A percentile compares a stretch with the other conserved stretches of the same genome.
Evolutionary conservation across 768 basidiomycete genomes (phyloP).

Genomic region (Rhodotorula babjevae): DNA sequence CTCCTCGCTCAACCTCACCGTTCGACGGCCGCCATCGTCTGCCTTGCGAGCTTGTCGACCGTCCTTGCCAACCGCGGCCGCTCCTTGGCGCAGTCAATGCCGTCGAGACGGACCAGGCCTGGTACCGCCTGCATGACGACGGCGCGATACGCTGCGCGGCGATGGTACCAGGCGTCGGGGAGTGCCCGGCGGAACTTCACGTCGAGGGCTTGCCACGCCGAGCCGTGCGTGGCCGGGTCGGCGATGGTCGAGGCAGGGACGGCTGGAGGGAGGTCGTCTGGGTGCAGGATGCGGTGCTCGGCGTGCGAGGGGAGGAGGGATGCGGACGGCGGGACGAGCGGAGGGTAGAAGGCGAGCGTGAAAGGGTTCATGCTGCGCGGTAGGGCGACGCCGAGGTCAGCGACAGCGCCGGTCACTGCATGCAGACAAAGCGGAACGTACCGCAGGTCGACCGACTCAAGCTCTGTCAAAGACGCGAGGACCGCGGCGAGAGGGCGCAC

Average conservation of each 20-base stretch:
- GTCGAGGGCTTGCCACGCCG: constrained; percentile 70
- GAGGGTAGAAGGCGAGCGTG: constrained; percentile 92
- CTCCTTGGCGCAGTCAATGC: constrained; percentile 72
- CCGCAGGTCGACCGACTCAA: constrained; percentile 91
- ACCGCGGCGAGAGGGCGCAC: constrained; percentile 69
- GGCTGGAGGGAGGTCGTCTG: constrained; percentile 4
- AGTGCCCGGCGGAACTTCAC: constrained; percentile 79
- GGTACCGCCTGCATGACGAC: constrained; percentile 73
- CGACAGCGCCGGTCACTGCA: too few species aligned
- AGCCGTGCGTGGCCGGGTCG: not conserved
- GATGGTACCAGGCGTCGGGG: constrained; percentile 80
- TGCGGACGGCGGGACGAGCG: constrained; percentile 50
- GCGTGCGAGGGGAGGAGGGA: constrained; percentile 12
- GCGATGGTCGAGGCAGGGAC: not conserved
- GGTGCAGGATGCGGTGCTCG: constrained; percentile 29
- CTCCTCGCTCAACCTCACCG: too few species aligned
- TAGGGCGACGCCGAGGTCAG: not conserved
- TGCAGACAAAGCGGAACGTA: constrained; percentile 40
- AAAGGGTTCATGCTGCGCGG: constrained; percentile 80
- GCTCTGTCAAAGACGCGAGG: constrained; percentile 65
- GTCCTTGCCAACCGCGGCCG: constrained; percentile 47
- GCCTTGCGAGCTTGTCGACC: constrained; percentile 13
- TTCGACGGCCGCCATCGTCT: not conserved
- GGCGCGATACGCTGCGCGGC: constrained; percentile 82
- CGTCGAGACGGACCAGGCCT: constrained; percentile 70